Evolutionary conservation across 2,329 filamentous ascomycete species (phyloP), one percentile per base, ranked within the genome.

Genomic region (Talaromyces sp.): DNA sequence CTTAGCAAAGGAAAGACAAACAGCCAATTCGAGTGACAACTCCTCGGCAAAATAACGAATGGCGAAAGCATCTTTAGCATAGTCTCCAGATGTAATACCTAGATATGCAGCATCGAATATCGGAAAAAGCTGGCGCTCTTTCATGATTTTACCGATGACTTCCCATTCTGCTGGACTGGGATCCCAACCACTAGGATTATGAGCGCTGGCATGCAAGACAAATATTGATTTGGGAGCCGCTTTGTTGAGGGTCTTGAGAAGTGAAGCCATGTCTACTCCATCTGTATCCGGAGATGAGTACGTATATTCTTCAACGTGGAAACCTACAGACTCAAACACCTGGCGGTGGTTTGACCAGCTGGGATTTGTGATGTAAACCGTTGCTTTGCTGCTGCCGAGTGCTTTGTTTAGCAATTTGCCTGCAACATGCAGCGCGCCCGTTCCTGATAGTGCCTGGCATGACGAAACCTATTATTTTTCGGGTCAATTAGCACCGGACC

Each of bases 311-410:
- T 88, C 87, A 73, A 91, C 87, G 31, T 86, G 82, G 33, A 97
- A 84, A 68, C 86, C 84, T 71, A 97, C 91, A 73, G 97, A 97
- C 78, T 83, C 85, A 82, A 97, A 96, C 82, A 98, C 96, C 79
- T 97, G 93, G 81, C 93, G 88, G 85, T 99, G 94, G 82, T 99
- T 98, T 68, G 90, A 92, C 94, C 95, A 99, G 64, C 94, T 98
- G 48, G 95, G 94, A 76, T 90, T 89, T 71, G 93, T 96, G 77
- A 97, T 84, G 84, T 96, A 97, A 78, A 96, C 87, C 3, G 73
- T 70, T 0, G 71, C 71, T 22, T 22, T 22, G 66, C 94, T 98
- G 70, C 95, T 94, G 59, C 94, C 97, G 79, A 98, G 93, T 74
- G 93, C 95, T 81, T 98, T 94, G 52, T 57, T 24, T 14, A 63